Conservation (phyloP, 495 filamentous ascomycete genomes). For the Penicillium ochrochloron region DNA sequence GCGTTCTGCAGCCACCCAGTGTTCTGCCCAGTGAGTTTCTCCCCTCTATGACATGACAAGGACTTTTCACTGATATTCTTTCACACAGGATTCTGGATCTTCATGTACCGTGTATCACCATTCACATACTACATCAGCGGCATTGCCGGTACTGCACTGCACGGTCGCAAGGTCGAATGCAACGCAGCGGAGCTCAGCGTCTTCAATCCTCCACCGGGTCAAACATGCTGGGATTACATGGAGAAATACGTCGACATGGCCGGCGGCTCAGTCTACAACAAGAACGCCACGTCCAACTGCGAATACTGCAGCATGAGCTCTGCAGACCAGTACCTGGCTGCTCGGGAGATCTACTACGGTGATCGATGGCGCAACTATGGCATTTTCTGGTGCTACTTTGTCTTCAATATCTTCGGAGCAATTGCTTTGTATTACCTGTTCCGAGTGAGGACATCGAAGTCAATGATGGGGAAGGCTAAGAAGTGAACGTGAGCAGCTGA, state of each 20-base stretch:
- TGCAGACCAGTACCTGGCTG: conserved; percentile 63
- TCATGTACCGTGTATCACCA: conserved; percentile 73
- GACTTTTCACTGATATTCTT: not conserved
- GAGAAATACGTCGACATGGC: conserved; percentile 43
- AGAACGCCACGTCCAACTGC: conserved; percentile 55
- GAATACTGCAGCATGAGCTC: conserved; percentile 59
- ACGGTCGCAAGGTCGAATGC: conserved; percentile 59
- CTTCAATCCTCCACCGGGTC: conserved; percentile 53
- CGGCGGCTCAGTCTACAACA: conserved; percentile 58
- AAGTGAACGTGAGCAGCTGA: not conserved
- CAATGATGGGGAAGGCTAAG: conserved; percentile 19
- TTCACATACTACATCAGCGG: conserved; percentile 67
- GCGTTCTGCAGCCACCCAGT: conserved; percentile 63
- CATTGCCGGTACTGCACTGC: conserved; percentile 58
- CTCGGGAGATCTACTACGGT: conserved; percentile 49
- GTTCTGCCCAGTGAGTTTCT: conserved; percentile 46
- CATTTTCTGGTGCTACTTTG: conserved; percentile 62
- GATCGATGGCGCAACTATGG: conserved; percentile 73
- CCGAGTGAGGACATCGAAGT: conserved; percentile 49
- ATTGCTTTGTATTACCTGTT: conserved; percentile 71
- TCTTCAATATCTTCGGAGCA: conserved; percentile 68
- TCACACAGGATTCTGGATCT: conserved; percentile 67
- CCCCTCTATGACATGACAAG: not conserved
- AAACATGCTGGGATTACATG: conserved; percentile 63
- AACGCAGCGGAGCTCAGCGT: conserved; percentile 55